Base-by-base conservation (phyloP, 2,329 filamentous ascomycete species). In the Trichoderma endophyticum region DNA sequence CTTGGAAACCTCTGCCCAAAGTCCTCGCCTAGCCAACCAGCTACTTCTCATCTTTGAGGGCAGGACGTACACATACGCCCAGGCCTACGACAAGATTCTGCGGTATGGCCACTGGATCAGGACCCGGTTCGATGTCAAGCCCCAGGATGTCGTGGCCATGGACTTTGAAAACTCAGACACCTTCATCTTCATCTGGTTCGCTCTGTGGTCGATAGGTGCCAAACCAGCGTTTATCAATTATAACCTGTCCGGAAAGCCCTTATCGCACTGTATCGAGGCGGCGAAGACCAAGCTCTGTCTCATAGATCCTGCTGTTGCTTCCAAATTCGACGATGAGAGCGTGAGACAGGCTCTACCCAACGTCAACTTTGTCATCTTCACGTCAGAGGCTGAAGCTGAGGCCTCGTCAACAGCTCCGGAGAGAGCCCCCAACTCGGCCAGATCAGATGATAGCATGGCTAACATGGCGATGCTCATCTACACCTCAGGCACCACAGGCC, bases 151-250 rank as follows among this genome's bases (percentile, higher is more conserved):
- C 39, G 91, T 97, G 21, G 93, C 93, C 9, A 86, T 97, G 76
- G 87, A 96, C 80, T 92, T 93, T 75, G 91, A 92, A 81, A 97
- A 97, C 79, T 93, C 90, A 54, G 90, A 93, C n/a, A 86, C 87
- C 3, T 95, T 94, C 77, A 77, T 95, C 32, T 93, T 95, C 78
- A 74, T 97, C 9, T 89, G 91, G 86, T 84, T 95, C 70, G 94
- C 91, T 0, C 82, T 97, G 36, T 97, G 93, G 93, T 89, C 91
- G 34, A 89, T 97, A 72, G 94, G 94, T 12, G 94, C 92, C 0
- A 90, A 90, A 71, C 93, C 94, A 0, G 94, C 94, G 0, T 93
- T 96, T 76, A 92, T 97, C 82, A 97, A 97, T 81, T 95, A 95
- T 82, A 96, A 96, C 78, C 83, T 97, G 63, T 86, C 87, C 0